phyloP scores from a whole-genome alignment of 164 flowering plant genomes.

The Taxillus chinensis region DNA sequence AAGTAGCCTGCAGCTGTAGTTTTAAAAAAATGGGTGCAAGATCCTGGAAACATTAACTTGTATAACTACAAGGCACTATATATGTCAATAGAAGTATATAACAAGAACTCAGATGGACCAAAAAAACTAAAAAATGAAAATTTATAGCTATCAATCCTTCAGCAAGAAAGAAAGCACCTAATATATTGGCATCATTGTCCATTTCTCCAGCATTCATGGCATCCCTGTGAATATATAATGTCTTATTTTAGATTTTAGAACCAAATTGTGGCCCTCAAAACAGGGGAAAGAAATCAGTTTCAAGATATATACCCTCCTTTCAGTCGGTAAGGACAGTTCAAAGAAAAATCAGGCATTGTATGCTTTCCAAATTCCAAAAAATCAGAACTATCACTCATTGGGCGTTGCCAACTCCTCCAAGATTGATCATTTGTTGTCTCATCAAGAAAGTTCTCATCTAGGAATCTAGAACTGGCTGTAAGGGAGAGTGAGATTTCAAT shows the following conservation, averaged over 20 bases:
- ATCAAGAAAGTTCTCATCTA: slow-evolving; percentile 17
- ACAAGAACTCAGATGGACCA: background rate
- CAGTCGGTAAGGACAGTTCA: slow-evolving; percentile 14
- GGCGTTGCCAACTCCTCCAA: slow-evolving; percentile 18
- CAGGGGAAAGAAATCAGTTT: background rate
- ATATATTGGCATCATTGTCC: slow-evolving; percentile 11
- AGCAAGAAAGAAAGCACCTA: slow-evolving; percentile 20
- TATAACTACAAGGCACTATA: too few species aligned
- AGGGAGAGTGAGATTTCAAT: slow-evolving; percentile 1
- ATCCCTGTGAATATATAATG: slow-evolving; percentile 9
- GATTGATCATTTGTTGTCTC: slow-evolving; percentile 16
- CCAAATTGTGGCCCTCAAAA: background rate
- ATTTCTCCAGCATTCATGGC: slow-evolving; percentile 13
- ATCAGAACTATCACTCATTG: slow-evolving; percentile 14
- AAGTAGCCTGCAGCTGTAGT: too few species aligned
- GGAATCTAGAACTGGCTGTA: slow-evolving; percentile 21
- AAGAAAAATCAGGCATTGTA: slow-evolving; percentile 14
- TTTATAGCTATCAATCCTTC: background rate
- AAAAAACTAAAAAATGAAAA: background rate
- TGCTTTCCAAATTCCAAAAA: slow-evolving; percentile 13
- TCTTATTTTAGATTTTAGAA: slow-evolving; percentile 5
- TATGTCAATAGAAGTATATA: background rate
- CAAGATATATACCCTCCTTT: slow-evolving; percentile 25
- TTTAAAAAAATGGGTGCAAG: too few species aligned
- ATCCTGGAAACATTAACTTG: too few species aligned